Evolutionary conservation across 768 basidiomycete species (phyloP).

Genomic region (Boletus edulis): DNA sequence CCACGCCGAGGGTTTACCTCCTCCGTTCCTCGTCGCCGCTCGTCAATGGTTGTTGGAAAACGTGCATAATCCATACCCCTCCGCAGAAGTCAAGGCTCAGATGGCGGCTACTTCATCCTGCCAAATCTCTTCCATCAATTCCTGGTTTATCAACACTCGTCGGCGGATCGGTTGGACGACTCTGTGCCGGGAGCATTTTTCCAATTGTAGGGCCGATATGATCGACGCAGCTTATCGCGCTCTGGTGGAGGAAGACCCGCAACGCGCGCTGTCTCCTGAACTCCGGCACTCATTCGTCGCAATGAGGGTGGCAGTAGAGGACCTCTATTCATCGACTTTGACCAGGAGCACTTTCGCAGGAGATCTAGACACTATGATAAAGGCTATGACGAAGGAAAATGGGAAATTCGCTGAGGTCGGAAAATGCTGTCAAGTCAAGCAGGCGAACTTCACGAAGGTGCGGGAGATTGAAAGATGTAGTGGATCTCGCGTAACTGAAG

Average conservation of each 20-base stretch:
- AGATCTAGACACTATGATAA: constrained; percentile 29
- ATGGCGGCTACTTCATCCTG: constrained; percentile 20
- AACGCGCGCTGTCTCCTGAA: constrained; percentile 5
- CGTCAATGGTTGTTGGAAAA: constrained; percentile 45
- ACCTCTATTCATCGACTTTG: constrained; percentile 29
- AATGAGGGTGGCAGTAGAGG: constrained; percentile 32
- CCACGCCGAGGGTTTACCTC: not conserved
- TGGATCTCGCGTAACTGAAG: not conserved
- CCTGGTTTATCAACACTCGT: constrained; percentile 49
- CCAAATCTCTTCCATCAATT: constrained; percentile 33
- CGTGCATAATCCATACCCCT: constrained; percentile 53
- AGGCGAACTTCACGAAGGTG: not conserved
- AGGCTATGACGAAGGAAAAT: constrained; percentile 23
- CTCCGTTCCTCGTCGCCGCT: constrained; percentile 9
- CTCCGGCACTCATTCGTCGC: constrained; percentile 26
- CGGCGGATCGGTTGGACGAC: constrained; percentile 54
- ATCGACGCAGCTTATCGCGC: constrained; percentile 29
- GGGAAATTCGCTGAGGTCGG: not conserved
- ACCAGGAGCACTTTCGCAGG: constrained; percentile 27
- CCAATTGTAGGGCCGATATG: constrained; percentile 25
- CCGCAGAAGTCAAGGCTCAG: constrained; percentile 22
- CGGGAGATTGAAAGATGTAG: not conserved
- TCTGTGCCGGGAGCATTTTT: constrained; percentile 32
- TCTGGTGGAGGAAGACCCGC: constrained; percentile 23
- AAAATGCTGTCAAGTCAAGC: not conserved